Conservation (phyloP, 345 rosid genomes). For the Ceriops tagal region DNA sequence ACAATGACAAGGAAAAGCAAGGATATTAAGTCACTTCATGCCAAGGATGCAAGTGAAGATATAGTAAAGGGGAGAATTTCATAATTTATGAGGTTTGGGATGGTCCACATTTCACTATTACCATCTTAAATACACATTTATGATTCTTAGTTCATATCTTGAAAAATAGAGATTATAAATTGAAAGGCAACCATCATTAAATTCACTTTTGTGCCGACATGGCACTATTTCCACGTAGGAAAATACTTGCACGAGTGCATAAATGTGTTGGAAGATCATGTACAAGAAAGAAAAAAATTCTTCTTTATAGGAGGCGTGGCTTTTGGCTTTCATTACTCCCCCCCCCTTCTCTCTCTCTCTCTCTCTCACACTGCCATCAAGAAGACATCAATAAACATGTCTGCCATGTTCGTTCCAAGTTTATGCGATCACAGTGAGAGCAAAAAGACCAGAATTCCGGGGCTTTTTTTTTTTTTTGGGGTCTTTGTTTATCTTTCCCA, state of each 20-base stretch:
- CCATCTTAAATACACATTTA: background rate
- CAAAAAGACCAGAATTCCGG: constrained; percentile 16
- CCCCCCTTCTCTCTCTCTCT: constrained; percentile 8
- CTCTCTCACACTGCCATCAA: constrained; percentile 23
- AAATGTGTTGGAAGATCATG: constrained; percentile 5
- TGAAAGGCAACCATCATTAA: no score
- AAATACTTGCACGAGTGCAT: constrained; percentile 8
- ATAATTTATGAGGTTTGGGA: background rate
- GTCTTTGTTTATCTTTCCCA: constrained; percentile 13
- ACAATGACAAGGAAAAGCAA: constrained; percentile 33
- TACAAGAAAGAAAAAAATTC: constrained; percentile 10
- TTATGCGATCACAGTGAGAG: constrained; percentile 1
- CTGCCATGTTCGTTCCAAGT: constrained; percentile 27
- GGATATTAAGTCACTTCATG: constrained; percentile 56
- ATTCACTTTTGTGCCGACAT: constrained; percentile 14
- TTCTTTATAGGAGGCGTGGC: constrained; percentile 41
- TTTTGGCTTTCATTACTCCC: constrained; percentile 48
- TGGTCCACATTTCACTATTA: no score
- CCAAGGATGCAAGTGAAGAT: constrained; percentile 10
- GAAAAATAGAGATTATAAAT: no score
- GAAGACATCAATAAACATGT: constrained; percentile 39
- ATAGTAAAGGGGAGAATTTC: background rate
- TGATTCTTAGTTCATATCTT: background rate
- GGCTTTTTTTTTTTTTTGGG: constrained; percentile 23
- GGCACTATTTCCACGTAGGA: constrained; percentile 21